Evolutionary conservation across 768 basidiomycete species (phyloP), one percentile per base, ranked within the genome.

Genomic region (Amanita subjunquillea): DNA sequence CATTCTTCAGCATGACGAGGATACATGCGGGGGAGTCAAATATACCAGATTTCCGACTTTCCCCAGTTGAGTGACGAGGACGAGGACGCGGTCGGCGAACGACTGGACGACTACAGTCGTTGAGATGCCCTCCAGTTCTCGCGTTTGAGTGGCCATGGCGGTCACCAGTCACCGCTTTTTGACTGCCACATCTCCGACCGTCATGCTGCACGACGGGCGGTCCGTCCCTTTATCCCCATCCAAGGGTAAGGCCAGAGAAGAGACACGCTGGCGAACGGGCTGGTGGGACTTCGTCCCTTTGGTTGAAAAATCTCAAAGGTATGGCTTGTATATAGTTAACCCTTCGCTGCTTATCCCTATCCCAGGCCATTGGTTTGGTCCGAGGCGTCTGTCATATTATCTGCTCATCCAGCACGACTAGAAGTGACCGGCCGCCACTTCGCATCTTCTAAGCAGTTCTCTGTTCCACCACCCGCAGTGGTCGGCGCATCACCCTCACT

Each of bases 31-130:
- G 48, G 9, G 2, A 48, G 48, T 42, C 10, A 27, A 23, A 6
- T 25, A 59, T 63, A 95, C 92, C 69, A 98, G 63, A 62, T 76
- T 82, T 52, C 94, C 94, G 10, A 95, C 85, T 78, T 92, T 94
- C 37, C 89, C 88, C 55, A 91, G 64, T 66, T 98, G 94, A 1
- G 91, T 93, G 50, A 97, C 75, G 22, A 96, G 72, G n/a, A 96
- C 83, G 17, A 98, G 72, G 10, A 81, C 71, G 23, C 91, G 77
- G 68, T 97, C 94, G 50, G 79, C 77, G 63, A 81, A 98, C 0
- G 72, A 70, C 60, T 96, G 91, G 6, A 94, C 63, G 42, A 93
- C 58, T 13, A 96, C 68, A 51, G 94, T 83, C 2, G 91, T 96
- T 15, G 63, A 67, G 10, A 73, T 67, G 10, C 79, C 86, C 41